These are phyloP conservation scores for Trichoderma parareesei DNA, from an alignment of 495 filamentous ascomycete species.

Conservation along the genomic window DNA sequence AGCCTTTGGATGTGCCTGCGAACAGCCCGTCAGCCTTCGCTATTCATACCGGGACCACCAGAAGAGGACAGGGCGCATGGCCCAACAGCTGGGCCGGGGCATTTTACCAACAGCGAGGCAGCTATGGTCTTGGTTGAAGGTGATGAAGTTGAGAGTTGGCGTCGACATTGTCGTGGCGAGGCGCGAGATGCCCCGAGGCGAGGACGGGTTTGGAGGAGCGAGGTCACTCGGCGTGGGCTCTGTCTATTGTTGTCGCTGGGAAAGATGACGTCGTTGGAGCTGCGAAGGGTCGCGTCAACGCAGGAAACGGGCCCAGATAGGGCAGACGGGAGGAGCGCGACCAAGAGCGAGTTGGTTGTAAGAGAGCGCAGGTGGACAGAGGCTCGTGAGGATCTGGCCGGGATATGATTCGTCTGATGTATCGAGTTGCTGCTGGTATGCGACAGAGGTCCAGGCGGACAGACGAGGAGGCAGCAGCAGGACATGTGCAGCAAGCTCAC, in stretches of 20 bases:
- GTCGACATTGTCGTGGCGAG: conserved; percentile 27
- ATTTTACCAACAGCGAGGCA: conserved; percentile 80
- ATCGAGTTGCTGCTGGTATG: too few species aligned
- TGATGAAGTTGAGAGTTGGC: conserved; percentile 89
- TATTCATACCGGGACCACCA: not conserved
- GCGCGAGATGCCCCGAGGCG: not conserved
- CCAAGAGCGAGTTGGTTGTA: not conserved
- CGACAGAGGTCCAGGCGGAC: too few species aligned
- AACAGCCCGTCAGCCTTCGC: not conserved
- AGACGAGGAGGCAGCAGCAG: too few species aligned
- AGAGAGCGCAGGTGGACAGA: not conserved
- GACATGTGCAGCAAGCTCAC: too few species aligned
- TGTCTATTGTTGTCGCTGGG: not conserved
- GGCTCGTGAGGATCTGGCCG: not conserved
- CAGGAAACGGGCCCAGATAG: not conserved
- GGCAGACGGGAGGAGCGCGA: not conserved
- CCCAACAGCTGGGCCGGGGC: not conserved
- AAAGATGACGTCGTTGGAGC: not conserved
- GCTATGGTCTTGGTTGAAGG: conserved; percentile 98
- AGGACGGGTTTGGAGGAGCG: not conserved
- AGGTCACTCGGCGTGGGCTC: not conserved
- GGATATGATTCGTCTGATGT: not conserved
- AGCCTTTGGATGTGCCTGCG: conserved; percentile 78
- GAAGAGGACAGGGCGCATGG: too few species aligned
- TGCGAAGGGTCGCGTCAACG: not conserved